Base-by-base conservation (phyloP, 805 yeast genomes). In the Kluyveromyces siamensis region DNA sequence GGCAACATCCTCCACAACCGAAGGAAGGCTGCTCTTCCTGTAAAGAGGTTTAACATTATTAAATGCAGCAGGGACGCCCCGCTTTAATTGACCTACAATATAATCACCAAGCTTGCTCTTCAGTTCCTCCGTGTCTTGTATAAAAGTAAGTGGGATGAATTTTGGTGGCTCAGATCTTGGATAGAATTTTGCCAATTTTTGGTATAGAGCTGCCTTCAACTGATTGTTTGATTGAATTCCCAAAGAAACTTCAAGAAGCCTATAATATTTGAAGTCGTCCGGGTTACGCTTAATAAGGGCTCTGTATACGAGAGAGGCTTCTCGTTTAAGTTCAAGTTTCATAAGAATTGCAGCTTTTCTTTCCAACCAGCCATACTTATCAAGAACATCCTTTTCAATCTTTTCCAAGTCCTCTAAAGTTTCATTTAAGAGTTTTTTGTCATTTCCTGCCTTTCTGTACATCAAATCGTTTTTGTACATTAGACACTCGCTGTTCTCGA, bases 11-110 rank as follows among this genome's bases (percentile, higher is more conserved):
- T 75, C 80, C 49, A 87, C 74, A 2, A 73, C 54, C 8, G 57
- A 53, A 17, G 65, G 62, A 56, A 68, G 72, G 44, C 62, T 71
- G 56, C 74, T 66, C 45, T 72, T 76, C 48, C 71, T 74, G 68
- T 87, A 87, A 54, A 89, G 72, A 1, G 95, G 86, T 67, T 90
- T 89, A 45, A 93, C 79, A 57, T 87, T 84, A 48, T 84, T 84
- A 68, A 90, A 93, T 5, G 93, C 77, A 1, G 96, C 86, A 5
- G 98, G 98, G 35, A 89, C 93, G 39, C 96, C 95, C 48, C 88
- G 76, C 52, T 75, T 69, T 57, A 93, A 75, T 60, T 83, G 86
- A 4, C 72, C 65, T 6, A 75, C 50, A 42, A 90, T 66, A 62
- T 89, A 93, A 2, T 64, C 63, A 30, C 67, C 56, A 7, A 78